Evolutionary conservation across 2,329 filamentous ascomycete genomes (phyloP), one percentile per base, ranked within the genome.

Genomic region (Penicillium capsulatum): DNA sequence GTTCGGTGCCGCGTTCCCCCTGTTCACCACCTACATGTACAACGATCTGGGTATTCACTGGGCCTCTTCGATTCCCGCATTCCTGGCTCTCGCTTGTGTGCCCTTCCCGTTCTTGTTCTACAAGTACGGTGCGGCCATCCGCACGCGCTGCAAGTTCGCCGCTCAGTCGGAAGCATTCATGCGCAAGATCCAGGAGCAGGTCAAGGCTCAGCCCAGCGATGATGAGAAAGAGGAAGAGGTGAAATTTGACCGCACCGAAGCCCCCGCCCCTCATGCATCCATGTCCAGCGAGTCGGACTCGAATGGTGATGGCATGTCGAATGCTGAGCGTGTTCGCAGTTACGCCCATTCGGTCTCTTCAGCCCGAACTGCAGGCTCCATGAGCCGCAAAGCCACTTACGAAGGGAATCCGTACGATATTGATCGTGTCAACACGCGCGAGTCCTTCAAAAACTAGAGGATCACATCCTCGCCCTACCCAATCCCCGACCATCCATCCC

Each of bases 371-470:
- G 42, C 44, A 17, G 51, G 34, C 16, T 57, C 51, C n/a, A 11
- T 48, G 39, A 30, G 49, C 28, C 51, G 47, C 26, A 35, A 40
- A n/a, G 51, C 48, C 20, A 50, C 60, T n/a, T 71, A 71, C 31
- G 67, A 70, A 11, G 65, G 59, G 7, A 70, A 68, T 35, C 67
- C 68, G 2, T 71, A 64, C 45, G 65, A 67, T 42, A 60, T 70
- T 41, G 68, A 71, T 38, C 60, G 67, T 14, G 67, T 70, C 30
- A 61, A 71, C 47, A 70, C 67, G 2, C 57, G 50, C 20, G 60
- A 68, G 17, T 65, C 64, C 9, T 62, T 63, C 50, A 62, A 61
- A 39, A 34, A 43, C 27, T 22, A 22, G 19, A 22, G 19, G 19
- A 22, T 22, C 19, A 34, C 34, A 6, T 15, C 29, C n/a, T 10